These are phyloP conservation scores for Elaeis guineensis DNA, from an alignment of 176 grass and related monocot genomes.

Conservation along the genomic window DNA sequence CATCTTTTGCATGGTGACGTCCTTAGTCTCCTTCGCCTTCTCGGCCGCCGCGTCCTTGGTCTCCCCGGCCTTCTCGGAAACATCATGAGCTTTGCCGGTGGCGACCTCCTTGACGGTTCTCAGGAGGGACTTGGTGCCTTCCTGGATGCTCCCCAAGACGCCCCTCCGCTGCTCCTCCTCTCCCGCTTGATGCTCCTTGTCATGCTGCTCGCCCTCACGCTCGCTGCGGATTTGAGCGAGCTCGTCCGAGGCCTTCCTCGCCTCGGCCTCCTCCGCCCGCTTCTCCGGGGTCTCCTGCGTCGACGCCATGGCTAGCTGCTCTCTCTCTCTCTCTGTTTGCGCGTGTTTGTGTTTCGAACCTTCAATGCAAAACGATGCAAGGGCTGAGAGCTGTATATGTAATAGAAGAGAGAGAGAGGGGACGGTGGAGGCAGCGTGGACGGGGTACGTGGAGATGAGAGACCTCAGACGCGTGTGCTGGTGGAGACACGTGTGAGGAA, in stretches of 20 bases:
- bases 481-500: no score
- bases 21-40: constrained; percentile 8
- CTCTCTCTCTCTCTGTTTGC: neutral
- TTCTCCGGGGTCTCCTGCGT: constrained; percentile 21
- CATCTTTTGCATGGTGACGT: neutral
- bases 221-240: constrained; percentile 36
- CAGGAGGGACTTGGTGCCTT: constrained; percentile 39
- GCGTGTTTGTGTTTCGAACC: neutral
- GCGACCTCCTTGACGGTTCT: constrained; percentile 16
- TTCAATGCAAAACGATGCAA: no score
- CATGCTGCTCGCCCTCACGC: neutral
- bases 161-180: constrained; percentile 14
- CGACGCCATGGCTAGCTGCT: constrained; percentile 3
- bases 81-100: no score
- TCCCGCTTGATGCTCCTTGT: neutral
- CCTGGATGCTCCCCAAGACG: constrained; percentile 53
- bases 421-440: no score
- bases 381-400: no score
- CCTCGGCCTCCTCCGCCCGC: constrained; percentile 39
- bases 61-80: constrained; percentile 18
- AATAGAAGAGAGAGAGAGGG: no score
- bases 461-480: no score
- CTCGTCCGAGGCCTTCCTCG: constrained; percentile 41
- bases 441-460: no score
- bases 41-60: constrained; percentile 14